Percentiles rank a stretch among this genome's conserved stretches.
Evolutionary conservation across 768 basidiomycete species (phyloP).

Genomic region (Cytidiella melzeri): DNA sequence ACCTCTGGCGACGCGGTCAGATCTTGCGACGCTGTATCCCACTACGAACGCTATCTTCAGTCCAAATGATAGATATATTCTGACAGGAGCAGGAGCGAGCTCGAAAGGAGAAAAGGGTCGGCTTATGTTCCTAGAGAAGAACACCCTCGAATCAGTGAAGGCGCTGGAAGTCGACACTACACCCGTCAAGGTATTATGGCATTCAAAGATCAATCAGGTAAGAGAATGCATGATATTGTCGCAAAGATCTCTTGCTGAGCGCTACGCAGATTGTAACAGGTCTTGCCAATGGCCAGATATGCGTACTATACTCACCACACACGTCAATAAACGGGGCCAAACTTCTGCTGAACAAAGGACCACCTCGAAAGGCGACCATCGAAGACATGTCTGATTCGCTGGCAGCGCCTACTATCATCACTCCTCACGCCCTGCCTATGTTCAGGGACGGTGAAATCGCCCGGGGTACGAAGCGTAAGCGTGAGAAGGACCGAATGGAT

Average conservation of each 20-base stretch:
- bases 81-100: constrained; percentile 75
- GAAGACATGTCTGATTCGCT: constrained; percentile 88
- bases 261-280: constrained; percentile 72
- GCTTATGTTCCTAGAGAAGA: constrained; percentile 68
- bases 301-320: constrained; percentile 87
- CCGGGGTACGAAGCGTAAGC: constrained; percentile 76
- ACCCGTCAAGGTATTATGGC: constrained; percentile 91
- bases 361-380: constrained; percentile 70
- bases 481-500: constrained; percentile 84
- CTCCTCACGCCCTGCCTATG: constrained; percentile 89
- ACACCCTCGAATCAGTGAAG: constrained; percentile 63
- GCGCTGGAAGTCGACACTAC: constrained; percentile 64
- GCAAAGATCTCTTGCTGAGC: constrained; percentile 3
- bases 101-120: constrained; percentile 64
- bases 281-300: constrained; percentile 80
- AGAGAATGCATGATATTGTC: constrained; percentile 21
- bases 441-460: constrained; percentile 76
- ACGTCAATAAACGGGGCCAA: constrained; percentile 92
- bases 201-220: constrained; percentile 96
- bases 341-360: constrained; percentile 81
- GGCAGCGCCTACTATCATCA: constrained; percentile 82
- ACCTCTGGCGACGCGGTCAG: constrained; percentile 64
- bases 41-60: constrained; percentile 94
- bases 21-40: constrained; percentile 75
- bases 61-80: constrained; percentile 84